Conservation (phyloP, 306 rosid species). For the Vigna trinervia region DNA sequence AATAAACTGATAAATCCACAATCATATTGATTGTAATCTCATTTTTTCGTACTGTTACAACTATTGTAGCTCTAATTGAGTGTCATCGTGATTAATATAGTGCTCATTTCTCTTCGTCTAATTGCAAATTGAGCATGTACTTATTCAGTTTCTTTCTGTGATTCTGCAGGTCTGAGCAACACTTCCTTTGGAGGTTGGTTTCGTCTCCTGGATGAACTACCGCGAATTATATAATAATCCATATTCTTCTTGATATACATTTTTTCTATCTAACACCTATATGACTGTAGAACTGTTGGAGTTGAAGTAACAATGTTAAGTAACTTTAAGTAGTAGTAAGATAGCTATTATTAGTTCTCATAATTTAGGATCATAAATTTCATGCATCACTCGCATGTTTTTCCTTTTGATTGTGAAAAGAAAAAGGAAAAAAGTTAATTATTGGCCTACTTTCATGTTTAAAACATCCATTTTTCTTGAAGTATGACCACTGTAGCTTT, state of each 20-base stretch:
- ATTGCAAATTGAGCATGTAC: conserved; percentile 30
- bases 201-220: conserved; percentile 16
- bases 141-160: conserved; percentile 46
- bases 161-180: conserved; percentile 84
- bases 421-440: neutral
- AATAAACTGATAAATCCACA: conserved; percentile 13
- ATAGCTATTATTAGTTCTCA: conserved; percentile 26
- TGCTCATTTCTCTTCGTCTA: conserved; percentile 4
- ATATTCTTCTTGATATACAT: conserved; percentile 6
- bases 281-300: conserved; percentile 11
- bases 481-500: neutral
- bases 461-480: neutral
- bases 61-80: conserved; percentile 3
- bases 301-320: conserved; percentile 10
- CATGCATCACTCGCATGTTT: neutral
- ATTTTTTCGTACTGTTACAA: neutral
- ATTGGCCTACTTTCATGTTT: neutral
- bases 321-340: conserved; percentile 15
- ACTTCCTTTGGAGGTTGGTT: conserved; percentile 87
- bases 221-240: neutral
- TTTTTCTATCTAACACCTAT: neutral
- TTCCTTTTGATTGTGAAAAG: neutral
- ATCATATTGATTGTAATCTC: neutral
- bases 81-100: conserved; percentile 3
- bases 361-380: conserved; percentile 25